Evolutionary conservation across 306 rosid genomes (phyloP).

Genomic region (Cicer yamashitae): DNA sequence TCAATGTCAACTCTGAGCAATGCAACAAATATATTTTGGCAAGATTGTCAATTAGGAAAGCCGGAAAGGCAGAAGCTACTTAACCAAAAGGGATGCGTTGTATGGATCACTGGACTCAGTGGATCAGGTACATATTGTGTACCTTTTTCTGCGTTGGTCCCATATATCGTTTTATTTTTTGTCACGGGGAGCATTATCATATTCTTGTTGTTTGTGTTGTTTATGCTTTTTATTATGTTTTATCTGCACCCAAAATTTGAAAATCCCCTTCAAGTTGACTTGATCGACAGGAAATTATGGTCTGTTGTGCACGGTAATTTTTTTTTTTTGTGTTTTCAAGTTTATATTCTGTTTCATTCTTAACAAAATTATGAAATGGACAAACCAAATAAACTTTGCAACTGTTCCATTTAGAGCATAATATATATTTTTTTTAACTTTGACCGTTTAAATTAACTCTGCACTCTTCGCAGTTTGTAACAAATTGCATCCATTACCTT

Average conservation of each 20-base stretch:
- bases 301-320: neutral
- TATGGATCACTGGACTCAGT: constrained; percentile 93
- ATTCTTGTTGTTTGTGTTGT: constrained; percentile 30
- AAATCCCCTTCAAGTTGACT: constrained; percentile 23
- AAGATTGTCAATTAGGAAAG: constrained; percentile 74
- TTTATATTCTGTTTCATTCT: constrained; percentile 18
- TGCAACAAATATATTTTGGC: constrained; percentile 87
- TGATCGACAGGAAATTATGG: constrained; percentile 12
- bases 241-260: constrained; percentile 35
- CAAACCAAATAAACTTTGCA: neutral
- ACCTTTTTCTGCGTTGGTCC: neutral
- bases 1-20: constrained; percentile 66
- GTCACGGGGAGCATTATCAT: constrained; percentile 12
- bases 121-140: constrained; percentile 71
- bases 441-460: constrained; percentile 14
- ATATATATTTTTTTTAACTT: neutral
- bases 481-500: constrained; percentile 24
- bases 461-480: neutral
- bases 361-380: neutral
- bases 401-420: neutral
- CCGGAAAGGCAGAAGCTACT: constrained; percentile 83
- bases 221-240: constrained; percentile 31
- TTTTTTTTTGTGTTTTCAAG: neutral
- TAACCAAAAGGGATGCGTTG: constrained; percentile 86
- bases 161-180: neutral